Conservation (phyloP, 2,329 filamentous ascomycete genomes). For the Epichloe brachyelytri region DNA sequence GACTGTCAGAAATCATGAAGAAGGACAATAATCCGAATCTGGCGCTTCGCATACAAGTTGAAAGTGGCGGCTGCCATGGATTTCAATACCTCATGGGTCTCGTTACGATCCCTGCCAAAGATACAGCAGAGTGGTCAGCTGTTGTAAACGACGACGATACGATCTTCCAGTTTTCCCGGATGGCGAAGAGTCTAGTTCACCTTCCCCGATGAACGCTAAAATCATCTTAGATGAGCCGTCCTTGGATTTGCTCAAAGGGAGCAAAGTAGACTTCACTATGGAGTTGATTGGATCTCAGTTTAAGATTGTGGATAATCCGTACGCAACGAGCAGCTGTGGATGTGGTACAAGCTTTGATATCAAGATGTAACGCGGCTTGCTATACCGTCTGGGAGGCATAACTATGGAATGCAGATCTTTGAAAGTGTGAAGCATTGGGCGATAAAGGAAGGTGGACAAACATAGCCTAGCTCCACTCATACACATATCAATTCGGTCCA, state of each 20-base stretch:
- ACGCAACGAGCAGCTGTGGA: constrained; percentile 86
- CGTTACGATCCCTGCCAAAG: constrained; percentile 42
- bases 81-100: constrained; percentile 96
- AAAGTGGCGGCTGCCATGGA: constrained; percentile 89
- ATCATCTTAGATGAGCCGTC: constrained; percentile 82
- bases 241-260: constrained; percentile 78
- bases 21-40: constrained; percentile 64
- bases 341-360: constrained; percentile 98
- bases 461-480: constrained; percentile 1
- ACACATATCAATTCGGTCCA: neutral
- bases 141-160: constrained; percentile 63
- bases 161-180: constrained; percentile 61
- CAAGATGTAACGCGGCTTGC: constrained; percentile 37
- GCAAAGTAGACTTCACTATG: constrained; percentile 92
- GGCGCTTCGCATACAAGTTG: constrained; percentile 81
- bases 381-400: neutral
- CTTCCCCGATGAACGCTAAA: constrained; percentile 41
- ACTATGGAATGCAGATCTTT: neutral
- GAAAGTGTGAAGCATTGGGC: neutral
- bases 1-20: constrained; percentile 64
- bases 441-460: neutral
- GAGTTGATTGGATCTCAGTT: constrained; percentile 85
- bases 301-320: constrained; percentile 88
- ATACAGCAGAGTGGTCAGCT: constrained; percentile 20
- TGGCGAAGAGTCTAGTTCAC: constrained; percentile 19